Conservation (phyloP, 176 grass and related monocot genomes). For the Tillandsia leiboldiana region DNA sequence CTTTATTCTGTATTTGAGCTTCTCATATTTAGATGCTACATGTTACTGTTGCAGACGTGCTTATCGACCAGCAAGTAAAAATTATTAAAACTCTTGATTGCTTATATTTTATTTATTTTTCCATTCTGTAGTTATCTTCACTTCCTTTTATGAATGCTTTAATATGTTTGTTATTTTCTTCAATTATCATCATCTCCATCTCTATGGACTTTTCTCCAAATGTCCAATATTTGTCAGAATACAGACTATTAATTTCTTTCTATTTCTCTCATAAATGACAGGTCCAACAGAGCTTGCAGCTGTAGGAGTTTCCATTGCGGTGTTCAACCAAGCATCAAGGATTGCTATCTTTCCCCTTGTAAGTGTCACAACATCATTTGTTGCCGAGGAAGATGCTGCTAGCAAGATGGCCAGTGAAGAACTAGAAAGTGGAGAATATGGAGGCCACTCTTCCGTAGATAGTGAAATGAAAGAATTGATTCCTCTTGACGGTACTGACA, state of each 20-base stretch:
- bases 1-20: too few species aligned
- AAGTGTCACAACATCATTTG: conserved; percentile 92
- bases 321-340: conserved; percentile 87
- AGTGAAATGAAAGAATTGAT: conserved; percentile 50
- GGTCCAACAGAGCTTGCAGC: conserved; percentile 79
- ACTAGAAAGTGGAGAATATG: conserved; percentile 19
- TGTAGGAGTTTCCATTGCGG: conserved; percentile 77
- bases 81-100: too few species aligned
- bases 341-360: conserved; percentile 87
- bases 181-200: too few species aligned
- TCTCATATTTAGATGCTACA: too few species aligned
- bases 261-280: conserved; percentile 26
- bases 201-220: too few species aligned
- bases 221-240: background rate
- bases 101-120: too few species aligned
- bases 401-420: conserved; percentile 21
- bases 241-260: background rate
- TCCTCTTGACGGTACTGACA: conserved; percentile 25
- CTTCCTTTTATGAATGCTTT: too few species aligned
- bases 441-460: conserved; percentile 19
- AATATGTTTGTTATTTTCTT: too few species aligned
- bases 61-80: background rate
- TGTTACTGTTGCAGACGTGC: too few species aligned
- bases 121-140: too few species aligned
- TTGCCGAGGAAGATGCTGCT: conserved; percentile 80